Base-by-base conservation (phyloP, 2,329 filamentous ascomycete species). In the Arthrobotrys iridis region DNA sequence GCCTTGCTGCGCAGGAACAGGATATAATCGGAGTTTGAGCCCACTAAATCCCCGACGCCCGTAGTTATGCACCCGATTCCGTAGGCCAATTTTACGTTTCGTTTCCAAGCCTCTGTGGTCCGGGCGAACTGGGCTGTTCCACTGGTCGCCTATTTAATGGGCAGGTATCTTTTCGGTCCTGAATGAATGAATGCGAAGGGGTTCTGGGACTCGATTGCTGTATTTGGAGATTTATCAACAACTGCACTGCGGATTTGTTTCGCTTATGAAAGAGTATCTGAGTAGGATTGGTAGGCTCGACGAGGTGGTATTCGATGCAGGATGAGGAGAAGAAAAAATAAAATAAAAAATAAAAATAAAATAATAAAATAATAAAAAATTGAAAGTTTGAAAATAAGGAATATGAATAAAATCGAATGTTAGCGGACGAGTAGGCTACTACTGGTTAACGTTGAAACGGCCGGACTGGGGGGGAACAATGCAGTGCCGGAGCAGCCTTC, bases 21-120 rank as follows among this genome's bases (percentile, higher is more conserved):
- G 59, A 68, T 75, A 75, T 75, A 74, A 40, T 75, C 71, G 71
- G 71, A 68, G 63, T 75, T 75, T 75, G 63, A 67, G 57, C 15
- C n/a, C 15, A 57, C 55, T 62, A 74, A 74, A 67, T 74, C 70
- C 63, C 70, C 70, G 70, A 74, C 70, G 70, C 70, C 28, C 55
- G 43, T 35, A 7, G 20, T 72, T 35, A 67, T 74, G 70, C 28
- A 67, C 62, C 70, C 70, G 62, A 74, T 13, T 30, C 70, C 70
- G 70, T 46, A 57, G 48, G 30, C 55, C 65, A 59, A 62, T 43
- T 55, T 45, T 20, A 71, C 37, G 24, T 41, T 28, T 59, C 35
- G 40, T 41, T 45, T 18, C 55, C 20, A 43, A 59, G 55, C 55
- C 35, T 43, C 55, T 59, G 35, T 20, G 55, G 28, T 43, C 55